phyloP scores from a whole-genome alignment of 208 protist species.

The Leishmania tropica region DNA sequence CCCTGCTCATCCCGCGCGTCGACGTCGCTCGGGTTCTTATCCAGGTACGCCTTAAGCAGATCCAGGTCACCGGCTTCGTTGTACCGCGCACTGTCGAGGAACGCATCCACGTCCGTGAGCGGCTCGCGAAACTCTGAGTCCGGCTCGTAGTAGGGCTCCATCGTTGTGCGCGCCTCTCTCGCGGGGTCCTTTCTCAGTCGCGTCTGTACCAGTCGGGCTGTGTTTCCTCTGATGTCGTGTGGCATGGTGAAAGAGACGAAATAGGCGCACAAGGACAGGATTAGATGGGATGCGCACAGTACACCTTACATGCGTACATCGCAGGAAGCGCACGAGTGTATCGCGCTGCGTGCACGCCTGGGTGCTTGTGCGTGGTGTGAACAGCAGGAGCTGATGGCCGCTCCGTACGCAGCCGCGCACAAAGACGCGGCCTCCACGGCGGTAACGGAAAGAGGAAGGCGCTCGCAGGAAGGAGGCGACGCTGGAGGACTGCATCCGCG shows the following conservation, averaged over 20 bases:
- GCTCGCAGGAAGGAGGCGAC: background rate
- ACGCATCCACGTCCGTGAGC: conserved; percentile 66
- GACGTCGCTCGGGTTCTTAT: conserved; percentile 50
- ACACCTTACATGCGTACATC: background rate
- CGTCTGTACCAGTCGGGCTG: background rate
- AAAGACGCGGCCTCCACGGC: background rate
- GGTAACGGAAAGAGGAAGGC: background rate
- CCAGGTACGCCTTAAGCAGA: conserved; percentile 51
- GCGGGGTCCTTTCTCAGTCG: background rate
- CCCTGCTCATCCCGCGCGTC: conserved; percentile 72
- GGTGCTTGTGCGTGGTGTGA: background rate
- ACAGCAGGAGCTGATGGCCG: background rate
- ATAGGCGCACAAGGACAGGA: background rate
- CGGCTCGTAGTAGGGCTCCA: conserved; percentile 45
- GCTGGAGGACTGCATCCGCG: background rate
- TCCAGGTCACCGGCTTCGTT: conserved; percentile 74
- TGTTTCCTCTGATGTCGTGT: background rate
- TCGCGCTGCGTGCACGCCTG: background rate
- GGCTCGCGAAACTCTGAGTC: conserved; percentile 55
- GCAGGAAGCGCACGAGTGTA: background rate
- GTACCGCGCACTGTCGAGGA: conserved; percentile 87
- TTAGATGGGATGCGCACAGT: background rate
- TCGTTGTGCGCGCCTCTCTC: background rate
- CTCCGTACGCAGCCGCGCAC: background rate
- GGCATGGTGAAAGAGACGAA: background rate